phyloP scores from a whole-genome alignment of 495 filamentous ascomycete genomes.

The Tetracladium setigerum region DNA sequence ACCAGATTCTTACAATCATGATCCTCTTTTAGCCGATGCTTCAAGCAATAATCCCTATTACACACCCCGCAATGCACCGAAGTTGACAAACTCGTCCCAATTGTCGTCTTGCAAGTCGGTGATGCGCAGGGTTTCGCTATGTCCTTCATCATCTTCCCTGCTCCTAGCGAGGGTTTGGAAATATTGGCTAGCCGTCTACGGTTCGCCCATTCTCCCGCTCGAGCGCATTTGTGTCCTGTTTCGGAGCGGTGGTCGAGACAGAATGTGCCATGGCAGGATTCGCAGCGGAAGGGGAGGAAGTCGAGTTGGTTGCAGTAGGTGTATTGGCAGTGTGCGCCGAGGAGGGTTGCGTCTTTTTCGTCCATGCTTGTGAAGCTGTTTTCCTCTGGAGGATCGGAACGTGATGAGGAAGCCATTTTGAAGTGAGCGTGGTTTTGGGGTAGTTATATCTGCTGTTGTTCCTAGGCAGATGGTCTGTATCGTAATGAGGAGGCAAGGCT shows the following conservation, averaged over 20 bases:
- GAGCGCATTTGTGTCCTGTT: conserved; percentile 69
- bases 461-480: not conserved
- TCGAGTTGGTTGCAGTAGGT: conserved; percentile 88
- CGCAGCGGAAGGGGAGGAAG: conserved; percentile 93
- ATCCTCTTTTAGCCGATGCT: conserved; percentile 79
- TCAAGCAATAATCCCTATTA: conserved; percentile 82
- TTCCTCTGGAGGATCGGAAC: conserved; percentile 23
- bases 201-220: conserved; percentile 81
- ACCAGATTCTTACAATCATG: conserved; percentile 67
- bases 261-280: conserved; percentile 76
- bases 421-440: not conserved
- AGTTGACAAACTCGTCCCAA: conserved; percentile 71
- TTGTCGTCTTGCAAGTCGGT: conserved; percentile 69
- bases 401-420: conserved; percentile 34
- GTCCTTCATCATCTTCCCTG: conserved; percentile 32
- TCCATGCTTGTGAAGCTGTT: conserved; percentile 38
- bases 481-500: not conserved
- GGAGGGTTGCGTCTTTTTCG: conserved; percentile 61
- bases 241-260: conserved; percentile 95
- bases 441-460: not conserved
- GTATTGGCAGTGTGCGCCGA: conserved; percentile 88
- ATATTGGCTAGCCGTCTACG: conserved; percentile 51
- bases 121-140: conserved; percentile 59
- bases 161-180: conserved; percentile 33
- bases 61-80: conserved; percentile 77